Percentiles rank a stretch among this genome's conserved stretches.
Conservation (phyloP, 2,329 filamentous ascomycete species). For the Diaporthe longicolla region DNA sequence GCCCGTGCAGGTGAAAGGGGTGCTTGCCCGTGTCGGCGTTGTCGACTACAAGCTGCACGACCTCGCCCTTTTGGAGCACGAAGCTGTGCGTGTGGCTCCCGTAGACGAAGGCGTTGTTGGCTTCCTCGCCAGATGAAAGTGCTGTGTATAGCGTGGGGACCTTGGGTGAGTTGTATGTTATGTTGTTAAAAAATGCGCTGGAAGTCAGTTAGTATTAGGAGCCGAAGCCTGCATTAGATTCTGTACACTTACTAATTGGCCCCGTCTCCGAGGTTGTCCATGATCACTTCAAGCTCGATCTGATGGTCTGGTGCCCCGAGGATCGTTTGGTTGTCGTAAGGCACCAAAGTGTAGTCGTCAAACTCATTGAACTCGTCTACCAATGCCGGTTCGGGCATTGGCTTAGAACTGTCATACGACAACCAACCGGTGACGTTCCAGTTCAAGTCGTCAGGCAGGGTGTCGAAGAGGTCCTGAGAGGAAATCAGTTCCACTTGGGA, state of each 20-base stretch:
- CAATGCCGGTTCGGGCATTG: slow-evolving; percentile 64
- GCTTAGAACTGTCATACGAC: slow-evolving; percentile 65
- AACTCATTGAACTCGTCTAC: slow-evolving; percentile 67
- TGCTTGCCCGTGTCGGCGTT: slow-evolving; percentile 80
- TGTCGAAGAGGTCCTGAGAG: slow-evolving; percentile 74
- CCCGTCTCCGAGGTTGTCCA: slow-evolving; percentile 78
- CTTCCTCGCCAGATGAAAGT: slow-evolving; percentile 72
- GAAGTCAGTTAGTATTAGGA: slow-evolving; percentile 13
- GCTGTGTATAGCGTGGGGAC: slow-evolving; percentile 86
- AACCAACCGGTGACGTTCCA: slow-evolving; percentile 78
- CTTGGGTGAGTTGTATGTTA: slow-evolving; percentile 81
- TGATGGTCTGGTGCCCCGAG: slow-evolving; percentile 73
- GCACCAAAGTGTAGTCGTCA: slow-evolving; percentile 81
- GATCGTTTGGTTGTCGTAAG: slow-evolving; percentile 74
- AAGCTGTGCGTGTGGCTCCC: slow-evolving; percentile 76
- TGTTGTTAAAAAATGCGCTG: slow-evolving; percentile 79
- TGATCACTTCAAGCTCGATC: slow-evolving; percentile 74
- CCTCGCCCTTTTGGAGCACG: slow-evolving; percentile 75
- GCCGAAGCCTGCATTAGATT: not conserved
- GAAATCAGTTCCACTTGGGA: slow-evolving; percentile 47
- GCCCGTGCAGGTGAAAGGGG: slow-evolving; percentile 85
- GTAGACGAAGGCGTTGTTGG: slow-evolving; percentile 73
- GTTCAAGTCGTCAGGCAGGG: slow-evolving; percentile 76
- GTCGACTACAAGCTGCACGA: slow-evolving; percentile 84
- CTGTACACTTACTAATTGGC: slow-evolving; percentile 69